Evolutionary conservation across 1,284 basidiomycete genomes (phyloP).

Genomic region (Moniliophthora roreri): DNA sequence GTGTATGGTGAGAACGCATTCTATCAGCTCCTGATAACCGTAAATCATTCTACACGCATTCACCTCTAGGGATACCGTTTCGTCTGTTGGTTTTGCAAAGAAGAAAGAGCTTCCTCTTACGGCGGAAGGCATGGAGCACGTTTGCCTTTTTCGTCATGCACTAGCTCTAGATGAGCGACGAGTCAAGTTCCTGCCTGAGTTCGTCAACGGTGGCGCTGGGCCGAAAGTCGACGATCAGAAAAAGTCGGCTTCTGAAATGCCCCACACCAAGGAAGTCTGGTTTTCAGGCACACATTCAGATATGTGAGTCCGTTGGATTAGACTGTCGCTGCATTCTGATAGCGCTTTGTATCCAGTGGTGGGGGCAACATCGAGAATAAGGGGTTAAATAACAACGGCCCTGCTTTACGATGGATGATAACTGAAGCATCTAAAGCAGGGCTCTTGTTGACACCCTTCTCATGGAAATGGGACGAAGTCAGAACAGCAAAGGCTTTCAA

Average conservation of each 20-base stretch:
- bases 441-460: too few species aligned
- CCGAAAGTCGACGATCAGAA: too few species aligned
- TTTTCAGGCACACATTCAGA: slow-evolving; percentile 11
- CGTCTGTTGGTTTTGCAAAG: slow-evolving; percentile 23
- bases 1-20: slow-evolving; percentile 40
- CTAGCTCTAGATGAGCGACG: slow-evolving; percentile 35
- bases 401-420: too few species aligned
- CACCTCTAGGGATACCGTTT: slow-evolving; percentile 25
- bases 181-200: slow-evolving; percentile 38
- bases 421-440: too few species aligned
- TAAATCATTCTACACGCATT: too few species aligned
- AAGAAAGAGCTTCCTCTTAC: slow-evolving; percentile 20
- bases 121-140: slow-evolving; percentile 18
- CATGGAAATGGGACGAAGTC: too few species aligned
- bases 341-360: too few species aligned
- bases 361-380: too few species aligned
- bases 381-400: too few species aligned
- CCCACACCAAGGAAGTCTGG: slow-evolving; percentile 6
- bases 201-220: slow-evolving; percentile 5
- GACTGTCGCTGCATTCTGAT: too few species aligned
- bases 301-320: neutral
- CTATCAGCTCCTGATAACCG: neutral
- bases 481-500: too few species aligned
- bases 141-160: slow-evolving; percentile 29
- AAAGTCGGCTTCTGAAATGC: neutral